Conservation (phyloP, 768 basidiomycete genomes). For the Phylloporus rhodoxanthus region DNA sequence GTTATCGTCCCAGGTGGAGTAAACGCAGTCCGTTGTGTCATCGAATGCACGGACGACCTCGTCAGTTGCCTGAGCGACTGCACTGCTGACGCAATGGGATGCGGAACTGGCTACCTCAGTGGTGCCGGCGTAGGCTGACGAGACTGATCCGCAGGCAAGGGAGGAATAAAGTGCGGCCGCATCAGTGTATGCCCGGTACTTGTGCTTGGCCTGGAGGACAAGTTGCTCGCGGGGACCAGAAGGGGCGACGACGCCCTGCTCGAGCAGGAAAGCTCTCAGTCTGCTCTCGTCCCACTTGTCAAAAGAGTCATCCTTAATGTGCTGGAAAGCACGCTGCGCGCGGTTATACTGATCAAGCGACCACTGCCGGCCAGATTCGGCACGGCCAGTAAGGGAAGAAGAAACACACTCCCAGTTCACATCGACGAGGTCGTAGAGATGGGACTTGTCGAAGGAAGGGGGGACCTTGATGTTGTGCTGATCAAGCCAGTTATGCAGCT, state of each 20-base stretch:
- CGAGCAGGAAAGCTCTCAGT: conserved; percentile 76
- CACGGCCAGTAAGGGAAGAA: conserved; percentile 31
- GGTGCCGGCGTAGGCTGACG: conserved; percentile 47
- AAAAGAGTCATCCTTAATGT: conserved; percentile 55
- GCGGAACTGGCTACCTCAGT: conserved; percentile 33
- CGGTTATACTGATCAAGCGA: conserved; percentile 55
- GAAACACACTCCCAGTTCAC: conserved; percentile 47
- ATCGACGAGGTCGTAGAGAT: conserved; percentile 47
- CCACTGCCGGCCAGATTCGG: conserved; percentile 39
- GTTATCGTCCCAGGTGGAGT: conserved; percentile 85
- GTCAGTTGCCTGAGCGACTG: conserved; percentile 49
- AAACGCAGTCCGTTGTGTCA: conserved; percentile 79
- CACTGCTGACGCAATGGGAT: conserved; percentile 36
- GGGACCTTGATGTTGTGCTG: conserved; percentile 58
- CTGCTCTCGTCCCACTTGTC: conserved; percentile 83
- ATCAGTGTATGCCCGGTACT: conserved; percentile 53
- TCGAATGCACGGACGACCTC: conserved; percentile 51
- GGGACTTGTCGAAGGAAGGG: conserved; percentile 34
- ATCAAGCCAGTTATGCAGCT: conserved; percentile 66
- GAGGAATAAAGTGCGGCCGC: conserved; percentile 55
- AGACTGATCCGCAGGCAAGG: conserved; percentile 42
- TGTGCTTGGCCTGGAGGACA: conserved; percentile 66
- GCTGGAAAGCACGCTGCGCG: conserved; percentile 58
- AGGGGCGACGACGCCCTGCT: conserved; percentile 83
- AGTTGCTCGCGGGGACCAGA: conserved; percentile 76